A percentile compares a stretch with the other conserved stretches of the same genome.
These are phyloP conservation scores for Zopfia rhizophila DNA, from an alignment of 2,329 filamentous ascomycete genomes.

Conservation along the genomic window DNA sequence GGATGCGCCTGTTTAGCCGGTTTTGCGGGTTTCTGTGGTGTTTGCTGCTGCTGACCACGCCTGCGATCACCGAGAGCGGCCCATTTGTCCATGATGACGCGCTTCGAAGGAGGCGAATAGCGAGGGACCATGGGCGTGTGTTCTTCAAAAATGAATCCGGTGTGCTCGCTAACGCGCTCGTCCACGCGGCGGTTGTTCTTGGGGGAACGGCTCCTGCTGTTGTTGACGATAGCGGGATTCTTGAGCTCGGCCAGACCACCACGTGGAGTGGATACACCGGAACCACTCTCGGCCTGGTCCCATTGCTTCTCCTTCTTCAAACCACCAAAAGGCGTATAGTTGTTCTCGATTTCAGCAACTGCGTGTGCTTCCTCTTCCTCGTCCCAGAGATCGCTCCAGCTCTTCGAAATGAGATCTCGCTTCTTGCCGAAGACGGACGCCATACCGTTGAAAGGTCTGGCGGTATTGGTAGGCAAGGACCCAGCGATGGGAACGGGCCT, in stretches of 20 bases:
- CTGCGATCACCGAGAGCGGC: slow-evolving; percentile 85
- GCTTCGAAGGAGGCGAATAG: slow-evolving; percentile 75
- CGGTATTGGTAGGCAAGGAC: slow-evolving; percentile 74
- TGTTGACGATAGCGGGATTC: slow-evolving; percentile 64
- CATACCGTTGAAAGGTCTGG: slow-evolving; percentile 73
- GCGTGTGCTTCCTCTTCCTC: slow-evolving; percentile 85
- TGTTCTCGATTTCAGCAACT: slow-evolving; percentile 68
- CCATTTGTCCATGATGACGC: slow-evolving; percentile 82
- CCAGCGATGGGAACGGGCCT: slow-evolving; percentile 82
- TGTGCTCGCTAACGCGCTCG: slow-evolving; percentile 73
- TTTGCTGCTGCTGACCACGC: slow-evolving; percentile 68
- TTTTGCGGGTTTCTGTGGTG: slow-evolving; percentile 58
- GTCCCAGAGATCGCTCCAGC: slow-evolving; percentile 98
- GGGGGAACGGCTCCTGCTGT: slow-evolving; percentile 53
- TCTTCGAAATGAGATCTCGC: slow-evolving; percentile 88
- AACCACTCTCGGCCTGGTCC: slow-evolving; percentile 52
- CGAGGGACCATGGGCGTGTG: slow-evolving; percentile 57
- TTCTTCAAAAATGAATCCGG: slow-evolving; percentile 80
- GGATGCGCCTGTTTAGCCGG: slow-evolving; percentile 41
- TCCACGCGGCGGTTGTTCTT: slow-evolving; percentile 56
- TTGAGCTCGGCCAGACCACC: slow-evolving; percentile 65
- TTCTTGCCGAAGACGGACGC: slow-evolving; percentile 82
- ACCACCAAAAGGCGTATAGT: slow-evolving; percentile 58
- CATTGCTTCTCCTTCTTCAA: slow-evolving; percentile 49
- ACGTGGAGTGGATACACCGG: slow-evolving; percentile 61